A percentile compares a stretch with the other conserved stretches of the same genome.
phyloP scores from a whole-genome alignment of 768 basidiomycete genomes.

The Rhodosporidiobolus odoratus region DNA sequence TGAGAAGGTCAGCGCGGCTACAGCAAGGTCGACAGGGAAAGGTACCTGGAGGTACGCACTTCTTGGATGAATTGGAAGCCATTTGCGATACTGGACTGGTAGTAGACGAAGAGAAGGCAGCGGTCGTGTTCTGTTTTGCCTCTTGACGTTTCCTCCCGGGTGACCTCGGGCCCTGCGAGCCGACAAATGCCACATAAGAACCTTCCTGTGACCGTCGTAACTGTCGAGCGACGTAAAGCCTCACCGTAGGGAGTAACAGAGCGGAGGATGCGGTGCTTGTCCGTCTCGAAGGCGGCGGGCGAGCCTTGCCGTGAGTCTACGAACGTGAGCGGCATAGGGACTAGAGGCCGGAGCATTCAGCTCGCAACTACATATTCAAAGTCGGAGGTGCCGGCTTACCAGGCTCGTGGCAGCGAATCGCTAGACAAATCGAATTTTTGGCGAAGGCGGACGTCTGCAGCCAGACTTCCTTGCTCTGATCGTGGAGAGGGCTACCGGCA shows the following conservation, averaged over 20 bases:
- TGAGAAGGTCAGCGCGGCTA: background rate
- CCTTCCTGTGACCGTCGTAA: background rate
- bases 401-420: conserved; percentile 50
- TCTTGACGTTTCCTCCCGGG: background rate
- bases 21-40: background rate
- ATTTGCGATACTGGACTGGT: conserved; percentile 48
- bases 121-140: conserved; percentile 46
- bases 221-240: background rate
- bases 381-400: background rate
- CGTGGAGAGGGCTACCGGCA: conserved; percentile 53
- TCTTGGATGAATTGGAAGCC: conserved; percentile 47
- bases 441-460: conserved; percentile 49
- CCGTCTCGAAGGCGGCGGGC: conserved; percentile 31
- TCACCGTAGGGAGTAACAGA: conserved; percentile 48
- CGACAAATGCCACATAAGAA: background rate
- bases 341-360: background rate
- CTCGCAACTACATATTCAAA: background rate
- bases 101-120: conserved; percentile 53
- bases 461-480: conserved; percentile 50
- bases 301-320: conserved; percentile 47
- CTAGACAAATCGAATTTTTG: conserved; percentile 50
- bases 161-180: conserved; percentile 7
- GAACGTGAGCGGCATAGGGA: conserved; percentile 40
- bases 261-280: conserved; percentile 44
- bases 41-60: background rate